Evolutionary conservation across 805 yeast genomes (phyloP).

Genomic region (Scheffersomyces stipitis): DNA sequence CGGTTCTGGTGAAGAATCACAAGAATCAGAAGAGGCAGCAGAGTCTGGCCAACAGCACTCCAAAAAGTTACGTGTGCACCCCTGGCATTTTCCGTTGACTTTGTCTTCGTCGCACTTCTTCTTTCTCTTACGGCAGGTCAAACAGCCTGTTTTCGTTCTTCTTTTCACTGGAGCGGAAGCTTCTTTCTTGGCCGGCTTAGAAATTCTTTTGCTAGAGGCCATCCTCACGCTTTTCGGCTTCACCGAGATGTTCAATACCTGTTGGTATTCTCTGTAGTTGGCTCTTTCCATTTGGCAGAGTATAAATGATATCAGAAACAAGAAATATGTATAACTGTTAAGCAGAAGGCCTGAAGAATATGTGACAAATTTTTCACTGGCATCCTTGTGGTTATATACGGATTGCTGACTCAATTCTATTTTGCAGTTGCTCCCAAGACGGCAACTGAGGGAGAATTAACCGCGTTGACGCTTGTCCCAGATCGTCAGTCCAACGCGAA

Average conservation of each 20-base stretch:
- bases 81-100: slow-evolving; percentile 45
- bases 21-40: slow-evolving; percentile 4
- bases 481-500: too few relatives aligned
- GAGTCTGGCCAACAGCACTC: slow-evolving; percentile 44
- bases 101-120: slow-evolving; percentile 59
- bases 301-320: too few relatives aligned
- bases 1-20: slow-evolving; percentile 2
- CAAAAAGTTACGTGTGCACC: slow-evolving; percentile 43
- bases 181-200: slow-evolving; percentile 8
- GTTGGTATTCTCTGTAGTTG: slow-evolving; percentile 14
- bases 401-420: too few relatives aligned
- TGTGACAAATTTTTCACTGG: slow-evolving; percentile 2
- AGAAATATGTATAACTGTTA: too few relatives aligned
- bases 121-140: slow-evolving; percentile 63
- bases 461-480: slow-evolving; percentile 3
- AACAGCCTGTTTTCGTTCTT: slow-evolving; percentile 53
- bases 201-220: slow-evolving; percentile 7
- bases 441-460: slow-evolving; percentile 9
- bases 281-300: neutral
- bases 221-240: slow-evolving; percentile 4
- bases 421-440: slow-evolving; percentile 1
- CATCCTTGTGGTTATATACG: too few relatives aligned
- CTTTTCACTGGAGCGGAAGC: slow-evolving; percentile 11
- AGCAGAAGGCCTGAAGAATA: neutral
- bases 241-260: slow-evolving; percentile 12